These are phyloP conservation scores for Psilocybe mexicana DNA, from an alignment of 1,284 basidiomycete genomes.

Conservation along the genomic window DNA sequence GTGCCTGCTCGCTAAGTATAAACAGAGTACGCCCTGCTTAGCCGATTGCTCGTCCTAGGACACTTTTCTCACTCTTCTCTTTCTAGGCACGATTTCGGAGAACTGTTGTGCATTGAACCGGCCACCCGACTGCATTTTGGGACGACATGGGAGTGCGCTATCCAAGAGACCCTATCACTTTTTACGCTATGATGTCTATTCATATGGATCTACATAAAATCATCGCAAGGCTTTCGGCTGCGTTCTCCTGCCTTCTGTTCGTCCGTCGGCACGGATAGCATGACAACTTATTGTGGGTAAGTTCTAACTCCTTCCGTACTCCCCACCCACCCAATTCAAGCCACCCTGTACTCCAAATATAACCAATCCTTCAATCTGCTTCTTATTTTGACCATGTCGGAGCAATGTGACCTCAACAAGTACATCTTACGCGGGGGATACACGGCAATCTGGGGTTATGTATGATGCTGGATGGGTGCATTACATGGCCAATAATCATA, in stretches of 20 bases:
- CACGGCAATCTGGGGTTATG: neutral
- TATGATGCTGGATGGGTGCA: neutral
- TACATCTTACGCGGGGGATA: neutral
- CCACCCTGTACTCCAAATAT: neutral
- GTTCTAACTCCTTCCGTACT: conserved; percentile 1
- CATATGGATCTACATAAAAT: neutral
- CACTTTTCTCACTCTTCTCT: neutral
- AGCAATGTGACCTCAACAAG: conserved; percentile 1
- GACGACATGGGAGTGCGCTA: neutral
- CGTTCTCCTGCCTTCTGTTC: neutral
- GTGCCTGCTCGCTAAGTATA: neutral
- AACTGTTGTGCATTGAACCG: neutral
- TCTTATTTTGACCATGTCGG: neutral
- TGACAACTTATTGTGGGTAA: neutral
- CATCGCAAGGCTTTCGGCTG: neutral
- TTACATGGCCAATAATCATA: neutral
- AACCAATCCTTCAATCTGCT: neutral
- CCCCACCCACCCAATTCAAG: neutral
- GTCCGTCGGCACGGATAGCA: neutral
- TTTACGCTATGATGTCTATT: neutral
- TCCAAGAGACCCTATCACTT: neutral
- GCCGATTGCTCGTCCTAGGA: neutral
- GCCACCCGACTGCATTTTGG: neutral
- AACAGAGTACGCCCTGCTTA: neutral
- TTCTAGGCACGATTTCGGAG: too few species aligned